Conservation (phyloP, 2,329 filamentous ascomycete species). For the Talaromyces sp. region DNA sequence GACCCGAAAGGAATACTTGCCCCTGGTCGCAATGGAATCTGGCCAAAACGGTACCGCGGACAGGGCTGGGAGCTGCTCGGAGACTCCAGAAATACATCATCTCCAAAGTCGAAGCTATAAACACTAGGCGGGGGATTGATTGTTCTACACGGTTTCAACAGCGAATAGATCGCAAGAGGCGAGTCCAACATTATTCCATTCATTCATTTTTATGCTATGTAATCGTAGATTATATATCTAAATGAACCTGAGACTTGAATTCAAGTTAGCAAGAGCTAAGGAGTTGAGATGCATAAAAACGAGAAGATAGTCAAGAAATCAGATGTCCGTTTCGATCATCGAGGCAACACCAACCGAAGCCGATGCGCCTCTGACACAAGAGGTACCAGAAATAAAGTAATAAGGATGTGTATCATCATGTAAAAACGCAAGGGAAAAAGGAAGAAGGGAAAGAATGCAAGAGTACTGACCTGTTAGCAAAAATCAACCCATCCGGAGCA, state of each 20-base stretch:
- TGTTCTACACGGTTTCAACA: not conserved
- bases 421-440: slow-evolving; percentile 11
- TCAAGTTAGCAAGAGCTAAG: slow-evolving; percentile 18
- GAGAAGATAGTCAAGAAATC: slow-evolving; percentile 37
- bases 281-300: slow-evolving; percentile 10
- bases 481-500: too few relatives aligned
- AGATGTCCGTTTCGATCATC: slow-evolving; percentile 88
- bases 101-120: not conserved
- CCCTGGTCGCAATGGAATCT: slow-evolving; percentile 43
- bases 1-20: slow-evolving; percentile 45
- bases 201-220: not conserved
- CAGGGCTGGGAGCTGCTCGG: slow-evolving; percentile 6
- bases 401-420: slow-evolving; percentile 68
- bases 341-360: slow-evolving; percentile 43
- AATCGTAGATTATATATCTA: not conserved
- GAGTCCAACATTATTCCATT: not conserved
- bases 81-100: slow-evolving; percentile 1
- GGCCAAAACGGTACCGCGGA: slow-evolving; percentile 17
- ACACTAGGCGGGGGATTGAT: not conserved
- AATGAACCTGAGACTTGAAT: not conserved
- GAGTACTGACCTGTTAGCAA: slow-evolving; percentile 3
- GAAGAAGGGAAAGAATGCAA: not conserved
- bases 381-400: slow-evolving; percentile 87
- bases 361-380: slow-evolving; percentile 72
- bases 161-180: not conserved